Base-by-base conservation (phyloP, 805 yeast genomes). In the Dipodascopsis uninucleata region DNA sequence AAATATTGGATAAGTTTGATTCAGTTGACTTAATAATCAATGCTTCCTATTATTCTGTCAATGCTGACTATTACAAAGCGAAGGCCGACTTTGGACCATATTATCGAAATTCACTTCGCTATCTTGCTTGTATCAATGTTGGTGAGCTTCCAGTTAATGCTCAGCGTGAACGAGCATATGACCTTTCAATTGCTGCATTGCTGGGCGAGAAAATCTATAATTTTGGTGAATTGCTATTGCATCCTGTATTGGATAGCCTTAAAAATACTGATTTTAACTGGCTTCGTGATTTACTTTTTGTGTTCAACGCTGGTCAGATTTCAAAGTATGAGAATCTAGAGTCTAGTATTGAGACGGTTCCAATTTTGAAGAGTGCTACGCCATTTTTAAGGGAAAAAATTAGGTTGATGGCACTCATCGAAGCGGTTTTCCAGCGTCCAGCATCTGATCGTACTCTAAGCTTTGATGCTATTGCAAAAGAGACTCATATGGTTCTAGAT, bases 161-260 rank as follows among this genome's bases (percentile, higher is more conserved):
- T 38, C 71, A 68, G 56, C 74, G 72, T 56, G 70, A 69, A 44
- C 64, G 81, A 40, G 85, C 86, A 1, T 79, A 80, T 58, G 95
- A 90, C 55, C 76, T 90, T 56, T 76, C 90, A 48, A 72, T 87
- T 36, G 81, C 95, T 25, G 97, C 97, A 0, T 70, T 93, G 48
- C 72, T 90, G 57, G 97, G 97, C 38, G 95, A 88, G 61, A 81
- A 78, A 59, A 85, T 90, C 57, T 93, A 87, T 71, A 93, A 90
- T 69, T 93, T 93, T 66, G 97, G 97, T 40, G 98, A 93, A 68
- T 76, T 93, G 52, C 75, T 93, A 49, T 79, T 88, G 63, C 97
- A 90, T 66, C 95, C 93, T 34, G 79, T 90, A 36, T 75, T 88
- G 64, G 62, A 69, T 32, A 65, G 71, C 31, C 72, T 83, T 32